phyloP scores from a whole-genome alignment of 306 rosid species.

The Acacia crassicarpa region DNA sequence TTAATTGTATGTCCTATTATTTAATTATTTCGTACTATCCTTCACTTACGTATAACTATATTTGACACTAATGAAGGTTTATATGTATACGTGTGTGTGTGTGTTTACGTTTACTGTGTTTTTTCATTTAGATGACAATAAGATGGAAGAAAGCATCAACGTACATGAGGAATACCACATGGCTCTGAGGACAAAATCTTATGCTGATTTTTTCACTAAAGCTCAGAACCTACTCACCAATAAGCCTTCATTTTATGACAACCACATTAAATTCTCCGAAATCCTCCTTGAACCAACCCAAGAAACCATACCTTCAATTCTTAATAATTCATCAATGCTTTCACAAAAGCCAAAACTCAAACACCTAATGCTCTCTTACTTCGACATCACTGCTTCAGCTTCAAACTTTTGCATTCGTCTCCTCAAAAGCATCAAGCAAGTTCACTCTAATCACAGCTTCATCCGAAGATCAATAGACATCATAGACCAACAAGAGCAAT shows the following conservation, averaged over 20 bases:
- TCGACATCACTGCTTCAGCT: conserved; percentile 57
- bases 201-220: conserved; percentile 46
- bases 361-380: conserved; percentile 50
- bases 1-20: not conserved
- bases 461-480: conserved; percentile 41
- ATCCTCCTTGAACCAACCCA: conserved; percentile 55
- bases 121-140: conserved; percentile 28
- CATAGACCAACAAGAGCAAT: not conserved
- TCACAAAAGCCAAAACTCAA: conserved; percentile 40
- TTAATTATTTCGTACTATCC: not conserved
- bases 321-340: conserved; percentile 39
- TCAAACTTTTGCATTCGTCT: conserved; percentile 55
- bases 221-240: conserved; percentile 37
- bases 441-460: conserved; percentile 36
- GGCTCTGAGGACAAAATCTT: conserved; percentile 56
- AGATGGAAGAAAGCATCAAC: conserved; percentile 34
- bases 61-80: not conserved
- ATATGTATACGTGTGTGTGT: not conserved
- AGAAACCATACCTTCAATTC: conserved; percentile 44
- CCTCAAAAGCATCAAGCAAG: conserved; percentile 44
- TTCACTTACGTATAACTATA: not conserved
- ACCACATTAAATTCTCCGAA: conserved; percentile 30
- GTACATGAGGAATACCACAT: conserved; percentile 52
- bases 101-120: not conserved
- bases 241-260: conserved; percentile 33